These are phyloP conservation scores for Digitaria exilis DNA, from an alignment of 202 grass and related monocot species.

Conservation along the genomic window DNA sequence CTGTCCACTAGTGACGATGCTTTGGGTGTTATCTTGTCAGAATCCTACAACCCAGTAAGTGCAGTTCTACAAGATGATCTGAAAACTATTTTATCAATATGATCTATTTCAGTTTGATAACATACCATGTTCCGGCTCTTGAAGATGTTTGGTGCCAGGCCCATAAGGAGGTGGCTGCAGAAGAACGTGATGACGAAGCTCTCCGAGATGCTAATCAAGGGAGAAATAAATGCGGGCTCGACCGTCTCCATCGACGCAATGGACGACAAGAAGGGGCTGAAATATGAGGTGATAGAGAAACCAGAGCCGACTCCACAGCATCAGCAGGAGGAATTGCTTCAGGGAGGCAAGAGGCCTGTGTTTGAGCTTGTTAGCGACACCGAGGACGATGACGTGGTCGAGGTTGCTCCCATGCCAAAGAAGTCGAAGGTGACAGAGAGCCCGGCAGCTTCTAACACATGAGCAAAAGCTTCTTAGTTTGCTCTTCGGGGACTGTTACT, in stretches of 20 bases:
- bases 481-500: not conserved
- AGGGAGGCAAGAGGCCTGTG: not conserved
- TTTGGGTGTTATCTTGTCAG: conserved; percentile 43
- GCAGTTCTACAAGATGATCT: not conserved
- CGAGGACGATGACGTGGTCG: not conserved
- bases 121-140: not conserved
- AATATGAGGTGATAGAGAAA: conserved; percentile 19
- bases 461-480: not conserved
- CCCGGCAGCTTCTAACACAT: not conserved
- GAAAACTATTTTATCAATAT: not conserved
- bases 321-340: not conserved
- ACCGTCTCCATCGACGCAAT: conserved; percentile 28
- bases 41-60: conserved; percentile 50
- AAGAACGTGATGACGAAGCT: conserved; percentile 47
- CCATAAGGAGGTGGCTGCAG: conserved; percentile 51
- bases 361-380: not conserved
- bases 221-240: conserved; percentile 33
- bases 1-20: conserved; percentile 35
- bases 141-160: conserved; percentile 50
- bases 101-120: not conserved
- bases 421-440: not conserved
- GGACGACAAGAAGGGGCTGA: conserved; percentile 5
- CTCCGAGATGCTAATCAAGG: conserved; percentile 46
- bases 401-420: not conserved
- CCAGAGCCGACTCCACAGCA: not conserved